Percentiles rank a stretch among this genome's conserved stretches.
Evolutionary conservation across 768 basidiomycete species (phyloP).

Genomic region (Termitomyces sp.): DNA sequence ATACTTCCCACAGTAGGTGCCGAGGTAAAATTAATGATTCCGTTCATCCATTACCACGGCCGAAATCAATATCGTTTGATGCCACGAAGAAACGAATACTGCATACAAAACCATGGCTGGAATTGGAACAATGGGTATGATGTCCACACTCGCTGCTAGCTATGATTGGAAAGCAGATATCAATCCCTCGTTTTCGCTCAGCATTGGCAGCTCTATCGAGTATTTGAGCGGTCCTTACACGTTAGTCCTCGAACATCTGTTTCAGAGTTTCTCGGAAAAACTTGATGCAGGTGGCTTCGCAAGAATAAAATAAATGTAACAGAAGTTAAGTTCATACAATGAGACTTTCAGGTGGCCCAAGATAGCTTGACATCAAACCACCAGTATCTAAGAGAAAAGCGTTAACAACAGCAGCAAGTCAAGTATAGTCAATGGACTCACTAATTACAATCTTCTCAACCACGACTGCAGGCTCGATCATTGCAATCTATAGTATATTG

Average conservation of each 20-base stretch:
- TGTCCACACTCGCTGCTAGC: not conserved
- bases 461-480: slow-evolving; percentile 58
- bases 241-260: not conserved
- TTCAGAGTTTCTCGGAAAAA: not conserved
- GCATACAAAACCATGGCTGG: not conserved
- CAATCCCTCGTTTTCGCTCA: not conserved
- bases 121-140: too few species aligned
- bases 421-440: slow-evolving; percentile 17
- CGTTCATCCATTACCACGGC: not conserved
- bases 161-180: not conserved
- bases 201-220: not conserved
- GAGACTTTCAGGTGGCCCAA: slow-evolving; percentile 58
- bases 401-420: not conserved
- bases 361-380: slow-evolving; percentile 47
- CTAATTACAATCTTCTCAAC: slow-evolving; percentile 60
- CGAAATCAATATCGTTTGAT: not conserved
- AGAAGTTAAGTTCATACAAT: not conserved
- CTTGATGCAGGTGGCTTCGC: not conserved
- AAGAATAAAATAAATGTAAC: not conserved
- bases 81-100: not conserved
- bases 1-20: not conserved
- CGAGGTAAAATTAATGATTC: not conserved
- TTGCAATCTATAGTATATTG: slow-evolving; percentile 29
- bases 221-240: not conserved
- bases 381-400: slow-evolving; percentile 42